Percentiles rank a stretch among this genome's conserved stretches.
Evolutionary conservation across 345 rosid genomes (phyloP).

Genomic region (Bruguiera gymnorhiza): DNA sequence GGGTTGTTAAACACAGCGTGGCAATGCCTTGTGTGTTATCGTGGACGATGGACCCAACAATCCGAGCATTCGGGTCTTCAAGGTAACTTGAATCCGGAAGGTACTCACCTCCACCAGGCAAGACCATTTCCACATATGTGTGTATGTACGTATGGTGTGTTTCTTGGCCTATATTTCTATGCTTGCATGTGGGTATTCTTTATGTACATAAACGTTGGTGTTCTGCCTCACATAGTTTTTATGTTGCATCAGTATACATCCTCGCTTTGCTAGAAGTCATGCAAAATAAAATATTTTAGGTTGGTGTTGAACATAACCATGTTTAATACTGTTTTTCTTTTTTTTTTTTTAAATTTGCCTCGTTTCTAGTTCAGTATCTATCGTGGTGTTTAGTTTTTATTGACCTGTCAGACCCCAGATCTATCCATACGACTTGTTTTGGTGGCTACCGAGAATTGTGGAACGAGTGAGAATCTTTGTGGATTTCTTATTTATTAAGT

Average conservation of each 20-base stretch:
- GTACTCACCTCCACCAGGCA: too few species aligned
- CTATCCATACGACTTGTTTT: too few species aligned
- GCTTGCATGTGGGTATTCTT: slow-evolving; percentile 3
- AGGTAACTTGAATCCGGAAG: too few species aligned
- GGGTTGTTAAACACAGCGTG: not conserved
- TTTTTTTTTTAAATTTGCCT: not conserved
- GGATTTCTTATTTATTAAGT: not conserved
- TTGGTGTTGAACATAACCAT: not conserved
- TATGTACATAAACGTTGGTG: not conserved
- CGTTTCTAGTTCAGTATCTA: not conserved
- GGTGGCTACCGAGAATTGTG: not conserved
- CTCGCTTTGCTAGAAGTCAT: not conserved
- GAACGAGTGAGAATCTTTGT: not conserved
- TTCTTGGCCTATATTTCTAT: not conserved
- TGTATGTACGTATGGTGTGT: not conserved
- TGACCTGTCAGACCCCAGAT: too few species aligned
- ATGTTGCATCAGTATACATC: not conserved
- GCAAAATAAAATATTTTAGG: not conserved
- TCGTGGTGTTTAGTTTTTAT: not conserved
- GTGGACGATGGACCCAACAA: not conserved
- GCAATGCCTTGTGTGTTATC: not conserved
- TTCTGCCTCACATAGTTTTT: not conserved
- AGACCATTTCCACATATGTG: too few species aligned
- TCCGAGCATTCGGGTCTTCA: too few species aligned
- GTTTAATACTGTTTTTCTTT: not conserved